Evolutionary conservation across 2,329 filamentous ascomycete genomes (phyloP).

Genomic region (Phyllosticta capitalensis): DNA sequence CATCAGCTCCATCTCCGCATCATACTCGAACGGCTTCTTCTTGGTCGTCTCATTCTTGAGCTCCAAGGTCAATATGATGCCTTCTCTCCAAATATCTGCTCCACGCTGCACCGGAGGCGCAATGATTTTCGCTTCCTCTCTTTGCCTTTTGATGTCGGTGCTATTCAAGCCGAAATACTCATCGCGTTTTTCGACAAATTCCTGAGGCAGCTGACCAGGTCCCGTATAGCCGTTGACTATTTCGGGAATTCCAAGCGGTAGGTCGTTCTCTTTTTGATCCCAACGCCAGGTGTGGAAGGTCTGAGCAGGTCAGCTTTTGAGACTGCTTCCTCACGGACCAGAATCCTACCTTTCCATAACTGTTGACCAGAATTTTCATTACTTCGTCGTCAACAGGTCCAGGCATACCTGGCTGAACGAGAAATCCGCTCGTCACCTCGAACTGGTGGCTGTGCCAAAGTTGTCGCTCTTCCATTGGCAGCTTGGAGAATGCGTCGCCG

Average conservation of each 20-base stretch:
- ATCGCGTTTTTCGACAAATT: neutral
- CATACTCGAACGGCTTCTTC: neutral
- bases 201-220: neutral
- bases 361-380: slow-evolving; percentile 8
- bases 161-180: neutral
- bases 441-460: slow-evolving; percentile 11
- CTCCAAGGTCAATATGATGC: neutral
- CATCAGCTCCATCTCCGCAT: neutral
- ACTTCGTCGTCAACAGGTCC: slow-evolving; percentile 4
- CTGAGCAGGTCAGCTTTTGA: neutral
- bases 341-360: neutral
- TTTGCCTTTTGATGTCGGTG: neutral
- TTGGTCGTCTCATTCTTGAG: neutral
- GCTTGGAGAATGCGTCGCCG: slow-evolving; percentile 2
- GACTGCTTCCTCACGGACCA: neutral
- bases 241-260: slow-evolving; percentile 3
- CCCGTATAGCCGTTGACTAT: slow-evolving; percentile 3
- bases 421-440: slow-evolving; percentile 5
- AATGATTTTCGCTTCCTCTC: neutral
- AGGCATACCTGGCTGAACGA: slow-evolving; percentile 8
- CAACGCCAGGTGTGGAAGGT: slow-evolving; percentile 2
- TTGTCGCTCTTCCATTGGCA: slow-evolving; percentile 2
- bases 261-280: neutral
- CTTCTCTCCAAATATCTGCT: slow-evolving; percentile 3
- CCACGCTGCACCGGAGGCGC: neutral